Evolutionary conservation across 2,329 filamentous ascomycete species (phyloP), one percentile per base, ranked within the genome.

Genomic region (Lecanosticta acicola): DNA sequence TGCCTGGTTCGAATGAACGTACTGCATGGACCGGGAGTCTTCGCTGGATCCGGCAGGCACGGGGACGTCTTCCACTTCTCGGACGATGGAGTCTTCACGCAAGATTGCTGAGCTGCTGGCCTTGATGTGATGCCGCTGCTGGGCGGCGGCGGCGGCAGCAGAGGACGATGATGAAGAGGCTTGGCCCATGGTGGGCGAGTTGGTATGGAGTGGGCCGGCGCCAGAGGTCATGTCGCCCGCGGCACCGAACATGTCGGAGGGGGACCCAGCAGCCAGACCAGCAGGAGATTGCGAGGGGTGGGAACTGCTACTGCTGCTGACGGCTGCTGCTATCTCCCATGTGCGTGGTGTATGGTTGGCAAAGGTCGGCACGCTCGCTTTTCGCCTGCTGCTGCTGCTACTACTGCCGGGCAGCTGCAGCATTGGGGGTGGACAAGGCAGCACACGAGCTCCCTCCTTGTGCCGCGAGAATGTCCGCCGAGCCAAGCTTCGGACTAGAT

Each of bases 301-400:
- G 35, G 29, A 14, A n/a, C 33, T 19, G 35, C 35, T 37, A 17
- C 14, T 35, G n/a, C 41, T 50, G 36, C 43, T 42, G 39, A 43
- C 46, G 39, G 45, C 32, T 41, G 50, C 40, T 47, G 53, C 57
- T 55, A 63, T 55, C 50, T 62, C 59, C 50, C 57, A 59, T 17
- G 44, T 42, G 42, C 59, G 59, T 29, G 62, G 65, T 39, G 61
- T 66, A 51, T 66, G 62, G 50, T 66, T 62, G 55, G 58, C 48
- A 51, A 66, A 65, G 45, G 48, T 43, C 41, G 51, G 58, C 40
- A 53, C 32, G 4, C 33, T 44, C 49, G 55, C 53, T 40, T 50
- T 53, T 43, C 59, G 59, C n/a, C n/a, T n/a, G n/a, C n/a, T n/a
- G n/a, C n/a, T n/a, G n/a, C 48, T 54, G 58, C 45, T 59, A 53